Evolutionary conservation across 148 eudicot species (phyloP), one percentile per base, ranked within the genome.

Genomic region (Limonium bicolor): DNA sequence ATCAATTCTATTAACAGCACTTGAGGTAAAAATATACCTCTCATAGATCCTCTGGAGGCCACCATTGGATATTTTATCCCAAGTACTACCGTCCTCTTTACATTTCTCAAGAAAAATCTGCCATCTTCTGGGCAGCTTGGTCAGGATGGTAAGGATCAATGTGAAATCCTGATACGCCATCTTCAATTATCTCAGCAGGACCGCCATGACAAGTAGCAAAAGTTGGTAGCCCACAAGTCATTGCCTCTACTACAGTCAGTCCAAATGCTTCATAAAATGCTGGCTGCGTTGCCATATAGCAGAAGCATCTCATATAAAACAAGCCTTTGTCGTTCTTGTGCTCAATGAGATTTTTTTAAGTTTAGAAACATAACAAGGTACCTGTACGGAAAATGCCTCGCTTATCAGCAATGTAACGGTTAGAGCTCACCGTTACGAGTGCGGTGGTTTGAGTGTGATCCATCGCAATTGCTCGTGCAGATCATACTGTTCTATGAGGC

Each of bases 181-280:
- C 71, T 62, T 81, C 95, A 45, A 92, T 85, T 29, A 92, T 92
- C 64, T 92, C 99, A 7, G 73, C 50, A 5, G 99, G 99, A 46
- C 99, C 99, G 39, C 99, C 99, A 33, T 92, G 88, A 48, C 85
- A 81, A 28, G 99, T 92, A 35, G 94, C 99, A 73, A 92, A 92
- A 42, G 94, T 81, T 5, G 99, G 99, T 38, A 92, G 95, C 22
- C 94, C 99, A 69, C 90, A 81, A 1, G 80, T 64, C 99, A 92
- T 85, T 34, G 99, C 86, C 65, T 92, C 99, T 38, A 92, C 94
- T 11, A 92, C 99, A 4, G 99, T 92, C 9, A 92, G 95, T 56
- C 95, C 99, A 66, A 92, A 85, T 12, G 99, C 99, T 62, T 92
- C 99, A 56, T 85, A 92, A 50, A 81, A 67, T 35, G 99, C 99